Conservation (phyloP, 495 filamentous ascomycete species). For the Penicillium alfredii region DNA sequence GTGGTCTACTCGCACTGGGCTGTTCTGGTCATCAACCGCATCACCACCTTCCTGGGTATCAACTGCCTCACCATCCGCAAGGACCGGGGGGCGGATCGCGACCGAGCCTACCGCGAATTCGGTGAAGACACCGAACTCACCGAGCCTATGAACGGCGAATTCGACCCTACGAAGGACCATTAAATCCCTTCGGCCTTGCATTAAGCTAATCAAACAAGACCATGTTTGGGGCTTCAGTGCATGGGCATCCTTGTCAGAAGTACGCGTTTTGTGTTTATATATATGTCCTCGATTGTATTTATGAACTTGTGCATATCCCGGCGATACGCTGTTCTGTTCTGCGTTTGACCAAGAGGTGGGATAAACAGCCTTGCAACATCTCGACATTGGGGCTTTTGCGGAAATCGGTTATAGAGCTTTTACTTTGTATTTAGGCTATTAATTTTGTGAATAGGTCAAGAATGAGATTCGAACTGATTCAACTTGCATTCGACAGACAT, state of each 20-base stretch:
- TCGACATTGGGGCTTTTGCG: constrained; percentile 13
- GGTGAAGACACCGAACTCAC: constrained; percentile 15
- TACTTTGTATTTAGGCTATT: constrained; percentile 7
- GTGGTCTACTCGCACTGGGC: constrained; percentile 91
- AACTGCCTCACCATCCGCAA: constrained; percentile 84
- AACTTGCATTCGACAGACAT: no score
- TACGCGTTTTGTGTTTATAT: no score
- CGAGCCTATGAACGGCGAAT: constrained; percentile 4
- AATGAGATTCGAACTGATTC: constrained; percentile 3
- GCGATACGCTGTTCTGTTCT: no score
- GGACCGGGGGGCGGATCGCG: constrained; percentile 41
- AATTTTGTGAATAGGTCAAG: constrained; percentile 9
- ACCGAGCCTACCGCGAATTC: constrained; percentile 36
- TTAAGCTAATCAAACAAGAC: no score
- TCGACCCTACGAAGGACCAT: constrained; percentile 22
- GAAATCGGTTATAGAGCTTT: constrained; percentile 4
- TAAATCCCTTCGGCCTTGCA: constrained; percentile 6
- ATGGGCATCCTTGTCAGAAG: no score
- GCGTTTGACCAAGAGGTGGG: no score
- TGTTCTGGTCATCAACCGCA: constrained; percentile 79
- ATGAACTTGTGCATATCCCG: constrained; percentile 13
- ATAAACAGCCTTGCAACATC: no score
- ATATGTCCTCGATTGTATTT: no score
- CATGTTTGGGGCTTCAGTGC: no score
- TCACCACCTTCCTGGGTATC: constrained; percentile 88